phyloP scores from a whole-genome alignment of 768 basidiomycete species.

The Tylopilus intermedius region DNA sequence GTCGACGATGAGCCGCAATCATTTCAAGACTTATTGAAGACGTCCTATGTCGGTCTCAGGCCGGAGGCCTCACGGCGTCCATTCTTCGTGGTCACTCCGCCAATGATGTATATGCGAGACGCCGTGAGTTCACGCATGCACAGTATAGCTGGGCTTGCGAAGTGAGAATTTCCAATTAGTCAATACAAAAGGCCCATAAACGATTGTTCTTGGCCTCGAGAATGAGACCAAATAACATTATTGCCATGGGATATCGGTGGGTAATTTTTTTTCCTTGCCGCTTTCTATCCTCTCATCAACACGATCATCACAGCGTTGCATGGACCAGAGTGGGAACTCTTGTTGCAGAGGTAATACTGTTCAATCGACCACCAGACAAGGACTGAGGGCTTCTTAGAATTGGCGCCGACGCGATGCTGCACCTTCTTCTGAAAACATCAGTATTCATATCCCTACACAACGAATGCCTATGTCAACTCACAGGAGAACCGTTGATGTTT shows the following conservation, averaged over 20 bases:
- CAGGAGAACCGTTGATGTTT: slow-evolving; percentile 63
- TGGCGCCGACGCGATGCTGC: slow-evolving; percentile 70
- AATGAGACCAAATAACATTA: slow-evolving; percentile 47
- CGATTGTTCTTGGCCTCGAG: slow-evolving; percentile 41
- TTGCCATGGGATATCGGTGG: slow-evolving; percentile 61
- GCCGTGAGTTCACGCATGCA: slow-evolving; percentile 30
- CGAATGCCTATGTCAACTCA: slow-evolving; percentile 78
- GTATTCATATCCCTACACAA: slow-evolving; percentile 78
- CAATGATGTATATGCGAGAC: slow-evolving; percentile 51
- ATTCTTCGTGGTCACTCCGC: slow-evolving; percentile 30
- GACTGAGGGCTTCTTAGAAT: slow-evolving; percentile 44
- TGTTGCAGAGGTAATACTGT: slow-evolving; percentile 52
- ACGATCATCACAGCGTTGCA: slow-evolving; percentile 68
- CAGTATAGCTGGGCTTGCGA: no score
- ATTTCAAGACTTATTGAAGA: slow-evolving; percentile 39
- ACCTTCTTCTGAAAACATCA: slow-evolving; percentile 70
- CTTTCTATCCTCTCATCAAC: slow-evolving; percentile 40
- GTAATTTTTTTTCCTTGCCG: slow-evolving; percentile 31
- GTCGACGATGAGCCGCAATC: slow-evolving; percentile 20
- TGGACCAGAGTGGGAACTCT: slow-evolving; percentile 57
- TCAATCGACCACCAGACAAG: not conserved
- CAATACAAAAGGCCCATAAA: slow-evolving; percentile 59
- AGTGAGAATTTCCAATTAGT: slow-evolving; percentile 30
- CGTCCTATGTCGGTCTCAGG: slow-evolving; percentile 43
- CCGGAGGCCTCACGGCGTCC: slow-evolving; percentile 16